phyloP scores from a whole-genome alignment of 768 basidiomycete species.

The Leccinum obscurum region DNA sequence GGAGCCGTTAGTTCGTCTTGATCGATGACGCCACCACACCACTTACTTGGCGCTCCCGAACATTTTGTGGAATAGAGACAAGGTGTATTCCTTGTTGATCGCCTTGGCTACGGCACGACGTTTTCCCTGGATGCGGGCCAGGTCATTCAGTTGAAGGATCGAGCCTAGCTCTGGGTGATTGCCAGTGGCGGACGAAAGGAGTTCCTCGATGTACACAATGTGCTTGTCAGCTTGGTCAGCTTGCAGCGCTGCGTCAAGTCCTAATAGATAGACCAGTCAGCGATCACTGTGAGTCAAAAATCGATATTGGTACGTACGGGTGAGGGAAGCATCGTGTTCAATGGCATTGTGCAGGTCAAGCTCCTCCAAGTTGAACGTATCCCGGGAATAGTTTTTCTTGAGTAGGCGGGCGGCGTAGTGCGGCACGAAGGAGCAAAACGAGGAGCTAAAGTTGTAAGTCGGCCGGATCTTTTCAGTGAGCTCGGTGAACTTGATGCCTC shows the following conservation, averaged over 20 bases:
- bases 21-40: no score
- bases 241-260: conserved; percentile 49
- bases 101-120: conserved; percentile 60
- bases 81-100: conserved; percentile 58
- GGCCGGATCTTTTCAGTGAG: conserved; percentile 42
- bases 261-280: conserved; percentile 34
- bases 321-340: conserved; percentile 37
- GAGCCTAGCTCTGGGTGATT: conserved; percentile 48
- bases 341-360: conserved; percentile 70
- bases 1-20: neutral
- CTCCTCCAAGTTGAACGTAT: conserved; percentile 64
- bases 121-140: conserved; percentile 56
- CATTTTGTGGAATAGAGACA: conserved; percentile 52
- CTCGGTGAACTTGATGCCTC: conserved; percentile 61
- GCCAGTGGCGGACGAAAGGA: conserved; percentile 61
- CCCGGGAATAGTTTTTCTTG: conserved; percentile 52
- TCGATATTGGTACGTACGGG: conserved; percentile 23
- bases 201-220: conserved; percentile 50
- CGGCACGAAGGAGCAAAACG: conserved; percentile 69
- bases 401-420: conserved; percentile 59
- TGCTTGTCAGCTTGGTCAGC: conserved; percentile 56
- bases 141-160: conserved; percentile 56
- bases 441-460: conserved; percentile 69
- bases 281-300: neutral
- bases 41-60: conserved; percentile 74